phyloP scores from a whole-genome alignment of 345 rosid genomes.

The Geranium brycei region DNA sequence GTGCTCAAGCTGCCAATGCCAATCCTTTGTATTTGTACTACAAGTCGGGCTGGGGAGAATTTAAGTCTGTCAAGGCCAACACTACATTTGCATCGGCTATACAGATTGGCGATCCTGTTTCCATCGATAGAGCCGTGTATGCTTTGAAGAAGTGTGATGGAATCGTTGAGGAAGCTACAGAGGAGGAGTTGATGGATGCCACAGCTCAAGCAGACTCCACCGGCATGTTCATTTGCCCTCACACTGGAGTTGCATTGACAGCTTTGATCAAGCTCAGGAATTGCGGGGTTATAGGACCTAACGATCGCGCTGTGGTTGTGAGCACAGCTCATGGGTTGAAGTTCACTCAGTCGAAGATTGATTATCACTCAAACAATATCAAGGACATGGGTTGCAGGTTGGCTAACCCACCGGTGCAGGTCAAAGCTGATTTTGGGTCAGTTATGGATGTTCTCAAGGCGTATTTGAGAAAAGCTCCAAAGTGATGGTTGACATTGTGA shows the following conservation, averaged over 20 bases:
- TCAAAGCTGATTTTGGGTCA: slow-evolving; percentile 68
- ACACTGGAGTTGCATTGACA: slow-evolving; percentile 80
- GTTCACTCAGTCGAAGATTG: slow-evolving; percentile 70
- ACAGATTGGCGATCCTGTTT: slow-evolving; percentile 88
- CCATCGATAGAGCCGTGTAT: slow-evolving; percentile 76
- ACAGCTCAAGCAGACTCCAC: slow-evolving; percentile 89
- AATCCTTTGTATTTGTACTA: slow-evolving; percentile 76
- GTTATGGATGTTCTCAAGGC: slow-evolving; percentile 74
- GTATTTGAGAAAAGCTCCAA: slow-evolving; percentile 35
- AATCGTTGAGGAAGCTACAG: slow-evolving; percentile 80
- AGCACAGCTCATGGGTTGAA: slow-evolving; percentile 94
- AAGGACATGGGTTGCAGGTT: slow-evolving; percentile 67
- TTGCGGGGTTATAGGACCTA: slow-evolving; percentile 51
- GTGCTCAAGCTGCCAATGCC: slow-evolving; percentile 90
- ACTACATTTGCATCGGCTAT: slow-evolving; percentile 85
- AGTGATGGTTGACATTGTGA: slow-evolving; percentile 5
- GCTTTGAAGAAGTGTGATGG: slow-evolving; percentile 65
- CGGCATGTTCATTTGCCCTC: slow-evolving; percentile 90
- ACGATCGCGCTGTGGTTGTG: slow-evolving; percentile 69
- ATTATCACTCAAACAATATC: slow-evolving; percentile 64
- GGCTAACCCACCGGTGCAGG: slow-evolving; percentile 68
- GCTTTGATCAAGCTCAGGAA: slow-evolving; percentile 73
- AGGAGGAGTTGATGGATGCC: slow-evolving; percentile 91
- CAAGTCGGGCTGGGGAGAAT: slow-evolving; percentile 65
- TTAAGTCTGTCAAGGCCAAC: slow-evolving; percentile 54